A percentile compares a stretch with the other conserved stretches of the same genome.
These are phyloP conservation scores for Epichloe sylvatica DNA, from an alignment of 2,329 filamentous ascomycete species.

Conservation along the genomic window DNA sequence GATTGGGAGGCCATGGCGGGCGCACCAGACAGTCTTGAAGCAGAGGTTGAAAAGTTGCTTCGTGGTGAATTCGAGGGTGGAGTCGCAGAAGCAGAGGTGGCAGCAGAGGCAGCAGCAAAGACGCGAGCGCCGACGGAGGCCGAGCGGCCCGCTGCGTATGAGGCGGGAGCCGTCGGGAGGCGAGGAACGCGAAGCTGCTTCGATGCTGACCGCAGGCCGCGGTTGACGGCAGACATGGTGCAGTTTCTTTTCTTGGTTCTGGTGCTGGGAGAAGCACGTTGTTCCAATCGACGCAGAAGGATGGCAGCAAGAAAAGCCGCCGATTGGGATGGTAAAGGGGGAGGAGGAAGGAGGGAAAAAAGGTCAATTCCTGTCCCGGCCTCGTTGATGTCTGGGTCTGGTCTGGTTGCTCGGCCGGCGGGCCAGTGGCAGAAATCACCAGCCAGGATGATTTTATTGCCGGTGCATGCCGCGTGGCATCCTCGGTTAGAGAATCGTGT, in stretches of 20 bases:
- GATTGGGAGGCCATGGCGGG: slow-evolving; percentile 35
- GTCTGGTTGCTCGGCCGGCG: neutral
- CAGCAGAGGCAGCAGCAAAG: slow-evolving; percentile 20
- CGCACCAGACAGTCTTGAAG: slow-evolving; percentile 32
- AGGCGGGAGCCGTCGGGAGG: slow-evolving; percentile 7
- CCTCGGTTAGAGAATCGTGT: slow-evolving; percentile 1
- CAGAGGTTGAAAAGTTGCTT: slow-evolving; percentile 35
- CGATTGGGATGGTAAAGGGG: neutral
- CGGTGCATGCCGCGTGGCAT: slow-evolving; percentile 7
- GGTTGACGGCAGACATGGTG: slow-evolving; percentile 40
- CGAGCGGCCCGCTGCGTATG: slow-evolving; percentile 9
- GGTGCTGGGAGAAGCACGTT: neutral
- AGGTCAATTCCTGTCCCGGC: neutral
- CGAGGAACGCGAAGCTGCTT: slow-evolving; percentile 36
- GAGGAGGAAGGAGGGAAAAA: slow-evolving; percentile 3
- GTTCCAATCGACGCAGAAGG: slow-evolving; percentile 2
- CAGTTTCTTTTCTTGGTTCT: neutral
- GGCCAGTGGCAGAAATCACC: neutral
- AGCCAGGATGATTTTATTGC: slow-evolving; percentile 1
- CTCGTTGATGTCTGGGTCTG: neutral
- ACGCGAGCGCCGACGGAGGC: slow-evolving; percentile 15
- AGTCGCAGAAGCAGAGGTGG: slow-evolving; percentile 16
- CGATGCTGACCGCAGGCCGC: slow-evolving; percentile 39
- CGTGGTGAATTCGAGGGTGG: slow-evolving; percentile 12
- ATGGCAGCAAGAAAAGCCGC: neutral